phyloP scores from a whole-genome alignment of 2,329 filamentous ascomycete species.

The Penicillium sp. region DNA sequence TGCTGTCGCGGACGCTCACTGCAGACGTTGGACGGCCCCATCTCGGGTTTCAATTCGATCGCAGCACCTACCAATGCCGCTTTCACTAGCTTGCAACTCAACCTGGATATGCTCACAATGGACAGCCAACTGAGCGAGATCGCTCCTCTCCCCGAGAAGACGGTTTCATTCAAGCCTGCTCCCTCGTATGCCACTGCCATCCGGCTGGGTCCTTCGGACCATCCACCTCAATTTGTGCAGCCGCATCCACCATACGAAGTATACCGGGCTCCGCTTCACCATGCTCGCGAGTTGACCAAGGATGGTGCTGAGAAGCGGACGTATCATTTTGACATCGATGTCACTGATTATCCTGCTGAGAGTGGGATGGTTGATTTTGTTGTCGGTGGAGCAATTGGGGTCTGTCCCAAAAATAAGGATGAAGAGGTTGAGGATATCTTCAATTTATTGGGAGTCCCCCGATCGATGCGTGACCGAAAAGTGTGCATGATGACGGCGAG shows the following conservation, averaged over 20 bases:
- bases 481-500: slow-evolving; percentile 70
- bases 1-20: slow-evolving; percentile 57
- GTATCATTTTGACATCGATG: slow-evolving; percentile 94
- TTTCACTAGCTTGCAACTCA: slow-evolving; percentile 71
- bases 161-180: slow-evolving; percentile 55
- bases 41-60: slow-evolving; percentile 44
- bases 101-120: slow-evolving; percentile 65
- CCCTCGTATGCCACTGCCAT: slow-evolving; percentile 30
- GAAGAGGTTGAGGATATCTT: slow-evolving; percentile 75
- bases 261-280: slow-evolving; percentile 80
- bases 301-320: slow-evolving; percentile 91
- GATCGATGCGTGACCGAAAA: slow-evolving; percentile 75
- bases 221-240: slow-evolving; percentile 85
- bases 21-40: slow-evolving; percentile 37
- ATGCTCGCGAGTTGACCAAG: slow-evolving; percentile 78
- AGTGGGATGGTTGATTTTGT: slow-evolving; percentile 80
- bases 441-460: slow-evolving; percentile 72
- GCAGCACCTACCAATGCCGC: slow-evolving; percentile 65
- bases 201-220: slow-evolving; percentile 40
- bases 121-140: slow-evolving; percentile 65
- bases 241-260: slow-evolving; percentile 92
- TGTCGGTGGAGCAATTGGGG: slow-evolving; percentile 89
- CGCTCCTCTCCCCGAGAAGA: slow-evolving; percentile 67
- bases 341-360: slow-evolving; percentile 87
- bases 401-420: slow-evolving; percentile 80